Evolutionary conservation across 1,139 yeast genomes (phyloP), one percentile per base, ranked within the genome.

Genomic region (Saccharomyces hybrid): DNA sequence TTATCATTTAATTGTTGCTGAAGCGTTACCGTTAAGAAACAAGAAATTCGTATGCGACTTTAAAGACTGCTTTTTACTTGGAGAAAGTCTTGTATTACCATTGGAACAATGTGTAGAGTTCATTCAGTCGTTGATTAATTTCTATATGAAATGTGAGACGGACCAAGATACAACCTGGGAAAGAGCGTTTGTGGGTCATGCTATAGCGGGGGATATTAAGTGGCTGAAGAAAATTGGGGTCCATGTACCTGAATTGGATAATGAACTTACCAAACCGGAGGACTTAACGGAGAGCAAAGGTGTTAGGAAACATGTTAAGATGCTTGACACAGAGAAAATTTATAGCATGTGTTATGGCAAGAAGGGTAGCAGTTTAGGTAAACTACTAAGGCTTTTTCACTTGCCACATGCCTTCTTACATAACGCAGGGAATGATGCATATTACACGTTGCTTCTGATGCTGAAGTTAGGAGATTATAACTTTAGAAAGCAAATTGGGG

Each of bases 361-460:
- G 20, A 68, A 70, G 26, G 82, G 82, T 30, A 70, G 78, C 9
- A 77, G 80, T 14, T 70, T 87, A 52, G 77, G 79, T 6, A 80
- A 76, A 50, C 75, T 83, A 1, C 71, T 86, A 25, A 72, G 77
- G 50, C 69, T 75, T 52, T 73, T 84, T 28, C 73, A 76, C 6
- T 75, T 88, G 5, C 88, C 90, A 0, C 81, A 82, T 65, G 77
- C 84, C 0, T 79, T 75, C 58, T 70, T 86, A 50, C 95, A 87
- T 65, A 88, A 88, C 65, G 95, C 91, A 1, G 91, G 87, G n/a
- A 88, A 88, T 64, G 96, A 88, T 67, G 83, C 95, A 1, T 84
- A 84, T 63, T 84, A 79, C 61, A 86, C 95, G 0, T 67, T 86
- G 50, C 58, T 79, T 30, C 70, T 83, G 34, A 78, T 82, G 28